phyloP scores from a whole-genome alignment of 345 rosid species.

The Ceriops tagal region DNA sequence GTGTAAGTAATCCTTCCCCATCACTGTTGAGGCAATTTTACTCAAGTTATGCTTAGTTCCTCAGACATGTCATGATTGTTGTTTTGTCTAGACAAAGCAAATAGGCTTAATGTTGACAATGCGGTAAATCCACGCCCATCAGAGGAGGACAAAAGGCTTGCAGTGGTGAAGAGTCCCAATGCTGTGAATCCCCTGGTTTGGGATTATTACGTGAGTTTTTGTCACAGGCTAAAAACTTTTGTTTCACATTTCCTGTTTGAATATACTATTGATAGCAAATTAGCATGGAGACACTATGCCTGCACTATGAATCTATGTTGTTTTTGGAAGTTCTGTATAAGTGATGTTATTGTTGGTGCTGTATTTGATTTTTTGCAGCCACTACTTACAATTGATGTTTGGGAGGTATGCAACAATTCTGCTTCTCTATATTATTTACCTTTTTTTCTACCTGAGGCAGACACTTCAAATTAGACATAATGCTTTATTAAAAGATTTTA shows the following conservation, averaged over 20 bases:
- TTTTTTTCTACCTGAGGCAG: not conserved
- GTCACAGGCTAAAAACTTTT: not conserved
- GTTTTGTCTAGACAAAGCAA: constrained; percentile 63
- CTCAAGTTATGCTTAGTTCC: no score
- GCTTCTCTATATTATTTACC: not conserved
- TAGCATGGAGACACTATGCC: no score
- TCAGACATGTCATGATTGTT: not conserved
- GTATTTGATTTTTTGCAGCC: constrained; percentile 58
- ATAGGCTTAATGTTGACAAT: constrained; percentile 63
- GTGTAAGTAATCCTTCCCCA: constrained; percentile 41
- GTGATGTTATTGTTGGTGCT: not conserved
- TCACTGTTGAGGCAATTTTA: not conserved
- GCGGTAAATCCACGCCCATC: constrained; percentile 65
- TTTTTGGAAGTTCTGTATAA: not conserved
- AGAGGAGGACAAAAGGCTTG: constrained; percentile 78
- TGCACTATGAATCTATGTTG: not conserved
- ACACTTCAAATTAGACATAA: not conserved
- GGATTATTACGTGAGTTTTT: constrained; percentile 71
- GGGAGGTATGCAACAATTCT: constrained; percentile 68
- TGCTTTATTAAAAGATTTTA: not conserved
- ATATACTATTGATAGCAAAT: not conserved
- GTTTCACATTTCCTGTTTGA: constrained; percentile 1
- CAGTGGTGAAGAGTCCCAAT: constrained; percentile 77
- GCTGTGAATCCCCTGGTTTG: constrained; percentile 94
- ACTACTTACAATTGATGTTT: constrained; percentile 83